Evolutionary conservation across 2,329 filamentous ascomycete species (phyloP), one percentile per base, ranked within the genome.

Genomic region (Penicillium olsonii): DNA sequence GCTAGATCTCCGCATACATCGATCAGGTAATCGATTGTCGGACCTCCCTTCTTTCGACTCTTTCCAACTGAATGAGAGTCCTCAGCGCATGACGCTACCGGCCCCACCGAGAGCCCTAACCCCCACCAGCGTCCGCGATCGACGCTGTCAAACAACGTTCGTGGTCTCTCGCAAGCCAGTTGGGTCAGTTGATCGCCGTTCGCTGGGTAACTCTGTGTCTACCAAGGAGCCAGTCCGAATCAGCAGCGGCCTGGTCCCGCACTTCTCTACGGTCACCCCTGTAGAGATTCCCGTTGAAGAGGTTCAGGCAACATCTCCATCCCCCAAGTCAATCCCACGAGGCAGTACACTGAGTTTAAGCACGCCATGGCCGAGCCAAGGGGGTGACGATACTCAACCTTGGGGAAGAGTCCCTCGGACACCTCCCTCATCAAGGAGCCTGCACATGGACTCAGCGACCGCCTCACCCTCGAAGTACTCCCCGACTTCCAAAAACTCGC

Each of bases 1-100:
- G 4, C 62, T 78, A n/a, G 69, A 78, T 59, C 63, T 78, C 39
- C 77, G 69, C 56, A 77, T 78, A 45, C 70, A 76, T 57, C 59
- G 67, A 44, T 67, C 71, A n/a, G 68, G 68, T 33, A 73, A 75
- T 57, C 65, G 67, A 48, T 59, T 78, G 12, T 73, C 75, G 22
- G 68, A 74, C 48, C 64, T 78, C 24, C 75, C 75, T 17, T 64
- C 64, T 19, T 78, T 78, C 52, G 68, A 70, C 15, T 45, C 62
- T 2, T 70, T 74, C 39, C 64, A 65, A n/a, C 51, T 74, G 14
- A 64, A 67, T 2, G 64, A 65, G 2, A 53, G 50, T 26, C 48
- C 14, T 52, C 49, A 59, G n/a, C 60, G 18, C 50, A 61, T 51
- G 60, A 64, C 56, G 52, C 60, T 53, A 14, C 38, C 55, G 11